These are phyloP conservation scores for Rhodosporidiobolus sp. DNA, from an alignment of 768 basidiomycete species.

Conservation along the genomic window DNA sequence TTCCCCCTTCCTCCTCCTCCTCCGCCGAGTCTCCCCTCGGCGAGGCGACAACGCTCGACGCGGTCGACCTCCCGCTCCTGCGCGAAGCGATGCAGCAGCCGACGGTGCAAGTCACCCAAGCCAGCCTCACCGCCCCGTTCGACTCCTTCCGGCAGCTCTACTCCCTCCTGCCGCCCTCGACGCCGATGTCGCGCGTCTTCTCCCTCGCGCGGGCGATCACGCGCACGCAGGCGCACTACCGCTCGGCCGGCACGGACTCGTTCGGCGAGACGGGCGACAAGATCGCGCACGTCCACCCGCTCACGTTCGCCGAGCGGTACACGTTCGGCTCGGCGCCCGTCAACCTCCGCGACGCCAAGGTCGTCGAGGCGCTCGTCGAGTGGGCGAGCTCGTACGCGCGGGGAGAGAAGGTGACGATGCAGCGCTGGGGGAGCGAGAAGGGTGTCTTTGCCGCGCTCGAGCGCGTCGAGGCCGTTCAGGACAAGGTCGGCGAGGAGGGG, in stretches of 20 bases:
- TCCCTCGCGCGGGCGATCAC: slow-evolving; percentile 45
- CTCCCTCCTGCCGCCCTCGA: slow-evolving; percentile 47
- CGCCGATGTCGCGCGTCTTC: slow-evolving; percentile 49
- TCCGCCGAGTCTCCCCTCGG: slow-evolving; percentile 53
- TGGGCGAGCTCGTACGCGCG: slow-evolving; percentile 55
- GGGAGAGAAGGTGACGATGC: slow-evolving; percentile 54
- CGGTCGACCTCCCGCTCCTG: slow-evolving; percentile 63
- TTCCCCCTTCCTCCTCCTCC: slow-evolving; percentile 40
- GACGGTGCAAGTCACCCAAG: slow-evolving; percentile 45
- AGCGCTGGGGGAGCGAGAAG: slow-evolving; percentile 49
- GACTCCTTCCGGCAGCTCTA: slow-evolving; percentile 41
- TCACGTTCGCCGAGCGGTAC: slow-evolving; percentile 48
- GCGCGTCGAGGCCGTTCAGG: slow-evolving; percentile 43
- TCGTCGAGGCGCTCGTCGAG: slow-evolving; percentile 42
- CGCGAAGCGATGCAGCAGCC: slow-evolving; percentile 58
- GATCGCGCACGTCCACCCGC: slow-evolving; percentile 44
- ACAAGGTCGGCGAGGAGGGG: background rate
- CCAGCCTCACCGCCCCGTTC: slow-evolving; percentile 18
- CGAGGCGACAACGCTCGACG: slow-evolving; percentile 67
- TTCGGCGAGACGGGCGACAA: slow-evolving; percentile 46
- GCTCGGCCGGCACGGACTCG: slow-evolving; percentile 39
- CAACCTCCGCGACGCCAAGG: slow-evolving; percentile 46
- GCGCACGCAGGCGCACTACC: slow-evolving; percentile 45
- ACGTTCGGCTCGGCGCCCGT: slow-evolving; percentile 49
- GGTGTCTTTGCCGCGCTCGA: slow-evolving; percentile 54